Base-by-base conservation (phyloP, 148 eudicot species). In the Heliosperma pusillum region DNA sequence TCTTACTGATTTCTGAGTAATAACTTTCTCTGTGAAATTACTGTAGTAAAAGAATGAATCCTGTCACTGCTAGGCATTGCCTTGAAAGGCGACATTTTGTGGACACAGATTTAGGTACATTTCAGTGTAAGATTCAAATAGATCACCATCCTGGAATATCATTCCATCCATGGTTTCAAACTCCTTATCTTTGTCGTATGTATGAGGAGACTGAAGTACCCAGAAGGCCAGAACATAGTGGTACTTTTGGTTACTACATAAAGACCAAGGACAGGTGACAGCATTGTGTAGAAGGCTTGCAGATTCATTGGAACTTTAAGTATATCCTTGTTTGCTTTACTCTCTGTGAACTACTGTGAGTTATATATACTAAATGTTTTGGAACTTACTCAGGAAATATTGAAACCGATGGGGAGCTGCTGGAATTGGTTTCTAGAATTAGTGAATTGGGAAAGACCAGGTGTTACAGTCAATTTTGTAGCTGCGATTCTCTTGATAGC, bases 381-480 rank as follows among this genome's bases (percentile, higher is more conserved):
- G 20, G 1, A 21, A 68, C n/a, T 8, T 4, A 7, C 73, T 25
- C 77, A 90, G 96, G 93, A 89, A 82, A 83, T 89, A 47, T 27
- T 87, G 64, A 91, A 86, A 78, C 93, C 88, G 3, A 55, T 86
- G 17, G 79, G 67, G 73, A 69, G 74, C 44, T 76, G 74, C 13
- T 58, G 82, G 71, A 63, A 76, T 59, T 82, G 86, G 92, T 83
- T 82, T 70, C 86, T 80, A 82, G 78, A 86, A 76, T 80, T 86
- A 57, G 69, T 85, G 30, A 74, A 66, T 44, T 89, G 96, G 96
- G 82, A 91, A 76, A 84, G 78, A 80, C 93, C 96, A 22, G 73
- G 24, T 71, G 76, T 81, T 21, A 86, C 93, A 2, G 29, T 80
- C 52, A 33, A 78, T 7, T 71, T 79, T 17, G 66, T 86, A 15